Evolutionary conservation across 768 basidiomycete genomes (phyloP).

Genomic region (Russula compacta): DNA sequence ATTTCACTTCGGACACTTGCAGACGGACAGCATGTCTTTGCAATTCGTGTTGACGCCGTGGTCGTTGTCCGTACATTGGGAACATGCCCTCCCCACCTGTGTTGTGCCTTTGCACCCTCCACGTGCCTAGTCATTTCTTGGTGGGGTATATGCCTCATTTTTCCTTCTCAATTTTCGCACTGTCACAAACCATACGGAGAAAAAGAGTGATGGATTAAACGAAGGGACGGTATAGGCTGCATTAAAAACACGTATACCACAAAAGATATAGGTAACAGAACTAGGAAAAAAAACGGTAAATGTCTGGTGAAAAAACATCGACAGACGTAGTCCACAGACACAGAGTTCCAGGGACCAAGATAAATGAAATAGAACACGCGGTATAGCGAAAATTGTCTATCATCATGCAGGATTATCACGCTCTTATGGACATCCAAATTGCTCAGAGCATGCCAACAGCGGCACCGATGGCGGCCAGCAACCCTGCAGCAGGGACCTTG

Average conservation of each 20-base stretch:
- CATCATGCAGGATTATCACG: not conserved
- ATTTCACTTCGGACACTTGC: constrained; percentile 11
- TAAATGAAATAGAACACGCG: not conserved
- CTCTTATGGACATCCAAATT: not conserved
- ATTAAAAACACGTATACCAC: not conserved
- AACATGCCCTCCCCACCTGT: constrained; percentile 2
- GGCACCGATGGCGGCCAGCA: constrained; percentile 14
- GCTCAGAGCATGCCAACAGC: constrained; percentile 18
- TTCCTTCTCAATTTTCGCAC: not conserved
- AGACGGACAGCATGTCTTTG: constrained; percentile 15
- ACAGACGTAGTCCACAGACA: not conserved
- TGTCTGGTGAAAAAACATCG: not conserved
- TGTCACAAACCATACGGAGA: not conserved
- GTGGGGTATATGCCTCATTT: constrained; percentile 6
- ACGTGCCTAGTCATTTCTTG: constrained; percentile 12
- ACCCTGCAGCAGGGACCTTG: constrained; percentile 11
- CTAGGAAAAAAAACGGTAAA: not conserved
- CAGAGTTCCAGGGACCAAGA: not conserved
- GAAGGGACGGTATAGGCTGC: constrained; percentile 16
- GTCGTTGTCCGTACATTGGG: constrained; percentile 16
- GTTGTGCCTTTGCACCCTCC: constrained; percentile 13
- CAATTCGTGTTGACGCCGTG: constrained; percentile 12
- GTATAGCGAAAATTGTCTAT: not conserved
- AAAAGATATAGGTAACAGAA: not conserved
- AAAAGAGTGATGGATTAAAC: constrained; percentile 14